Conservation (phyloP, 2,329 filamentous ascomycete species). For the Thelonectria rubi region DNA sequence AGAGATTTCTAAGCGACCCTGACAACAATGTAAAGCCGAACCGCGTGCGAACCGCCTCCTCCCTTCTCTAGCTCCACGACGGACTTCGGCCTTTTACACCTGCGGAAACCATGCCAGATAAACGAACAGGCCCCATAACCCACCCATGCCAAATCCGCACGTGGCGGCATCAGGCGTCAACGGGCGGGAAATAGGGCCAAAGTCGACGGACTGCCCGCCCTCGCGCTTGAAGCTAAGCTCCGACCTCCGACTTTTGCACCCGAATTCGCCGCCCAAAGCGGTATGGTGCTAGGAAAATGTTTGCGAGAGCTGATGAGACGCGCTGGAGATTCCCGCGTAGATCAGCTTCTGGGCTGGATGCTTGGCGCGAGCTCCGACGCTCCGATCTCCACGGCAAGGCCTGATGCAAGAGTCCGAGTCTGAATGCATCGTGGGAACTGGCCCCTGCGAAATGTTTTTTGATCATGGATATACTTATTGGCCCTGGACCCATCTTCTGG, state of each 20-base stretch:
- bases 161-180: neutral
- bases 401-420: neutral
- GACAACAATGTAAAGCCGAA: no score
- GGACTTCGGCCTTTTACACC: neutral
- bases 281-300: slow-evolving; percentile 16
- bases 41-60: no score
- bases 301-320: no score
- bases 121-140: neutral
- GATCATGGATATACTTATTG: neutral
- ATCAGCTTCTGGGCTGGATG: slow-evolving; percentile 15
- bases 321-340: slow-evolving; percentile 6
- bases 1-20: no score
- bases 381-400: slow-evolving; percentile 31
- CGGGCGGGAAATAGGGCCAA: neutral
- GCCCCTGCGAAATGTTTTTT: no score
- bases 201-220: neutral
- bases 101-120: neutral
- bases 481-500: no score
- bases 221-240: slow-evolving; percentile 36
- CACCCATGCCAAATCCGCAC: slow-evolving; percentile 8
- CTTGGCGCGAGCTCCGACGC: slow-evolving; percentile 26
- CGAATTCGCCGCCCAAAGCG: slow-evolving; percentile 26
- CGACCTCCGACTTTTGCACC: slow-evolving; percentile 35
- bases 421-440: neutral
- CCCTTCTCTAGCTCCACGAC: neutral